Evolutionary conservation across 176 grass and related monocot species (phyloP).

Genomic region (Panicum miliaceum): DNA sequence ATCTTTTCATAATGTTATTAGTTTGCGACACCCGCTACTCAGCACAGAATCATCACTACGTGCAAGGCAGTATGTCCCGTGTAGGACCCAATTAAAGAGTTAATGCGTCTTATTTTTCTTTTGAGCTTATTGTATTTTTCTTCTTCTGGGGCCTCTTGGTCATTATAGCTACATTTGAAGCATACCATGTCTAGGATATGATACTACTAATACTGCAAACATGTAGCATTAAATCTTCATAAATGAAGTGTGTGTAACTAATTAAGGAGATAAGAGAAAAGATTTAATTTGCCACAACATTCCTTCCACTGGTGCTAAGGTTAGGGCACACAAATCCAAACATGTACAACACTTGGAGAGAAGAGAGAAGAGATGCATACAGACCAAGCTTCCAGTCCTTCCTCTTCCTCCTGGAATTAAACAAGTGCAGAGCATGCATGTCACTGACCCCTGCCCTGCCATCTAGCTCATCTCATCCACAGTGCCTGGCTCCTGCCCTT

Average conservation of each 20-base stretch:
- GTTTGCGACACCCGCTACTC: constrained; percentile 45
- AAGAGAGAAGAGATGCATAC: constrained; percentile 37
- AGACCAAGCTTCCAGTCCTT: constrained; percentile 29
- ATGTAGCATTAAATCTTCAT: constrained; percentile 21
- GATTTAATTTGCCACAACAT: constrained; percentile 51
- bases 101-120: background rate
- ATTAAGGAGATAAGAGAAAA: constrained; percentile 49
- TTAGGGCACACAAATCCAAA: constrained; percentile 67
- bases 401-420: constrained; percentile 47
- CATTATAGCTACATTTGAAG: background rate
- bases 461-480: constrained; percentile 58
- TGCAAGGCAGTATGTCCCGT: constrained; percentile 22
- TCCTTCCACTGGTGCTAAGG: constrained; percentile 47
- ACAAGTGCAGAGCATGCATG: constrained; percentile 56
- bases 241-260: constrained; percentile 50
- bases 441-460: constrained; percentile 34
- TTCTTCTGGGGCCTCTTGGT: background rate
- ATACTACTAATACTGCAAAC: background rate
- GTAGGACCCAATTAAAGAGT: constrained; percentile 35
- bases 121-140: background rate
- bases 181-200: background rate
- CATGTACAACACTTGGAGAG: constrained; percentile 38
- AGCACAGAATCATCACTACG: constrained; percentile 43
- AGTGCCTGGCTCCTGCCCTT: constrained; percentile 14
- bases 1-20: constrained; percentile 55